Percentiles rank a stretch among this genome's conserved stretches.
Conservation (phyloP, 805 yeast species). For the Sugiyamaella boreocaroliniensis region DNA sequence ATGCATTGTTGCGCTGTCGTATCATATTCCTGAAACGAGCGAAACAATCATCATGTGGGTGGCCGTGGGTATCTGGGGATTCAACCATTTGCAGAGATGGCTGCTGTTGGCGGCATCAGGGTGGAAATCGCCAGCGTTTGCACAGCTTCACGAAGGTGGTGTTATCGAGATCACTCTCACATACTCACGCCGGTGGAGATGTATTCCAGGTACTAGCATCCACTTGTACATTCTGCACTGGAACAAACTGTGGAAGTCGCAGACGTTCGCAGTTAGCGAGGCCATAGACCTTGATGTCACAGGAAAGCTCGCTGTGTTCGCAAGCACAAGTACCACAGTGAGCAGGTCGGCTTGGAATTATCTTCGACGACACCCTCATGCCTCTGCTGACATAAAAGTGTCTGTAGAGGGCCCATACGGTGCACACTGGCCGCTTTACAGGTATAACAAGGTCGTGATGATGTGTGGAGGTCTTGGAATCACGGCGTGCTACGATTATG, state of each 20-base stretch:
- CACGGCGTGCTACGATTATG: constrained; percentile 6
- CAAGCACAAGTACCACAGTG: not conserved
- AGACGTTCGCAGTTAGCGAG: constrained; percentile 52
- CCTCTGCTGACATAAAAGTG: not conserved
- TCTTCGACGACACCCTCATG: constrained; percentile 8
- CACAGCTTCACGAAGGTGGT: constrained; percentile 10
- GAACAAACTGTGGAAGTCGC: constrained; percentile 57
- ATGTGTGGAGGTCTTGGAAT: constrained; percentile 11
- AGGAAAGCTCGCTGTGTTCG: not conserved
- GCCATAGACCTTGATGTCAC: constrained; percentile 1
- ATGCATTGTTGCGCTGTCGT: constrained; percentile 51
- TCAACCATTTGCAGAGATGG: constrained; percentile 55
- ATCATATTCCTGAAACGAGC: constrained; percentile 42
- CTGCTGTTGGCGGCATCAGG: constrained; percentile 55
- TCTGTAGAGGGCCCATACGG: constrained; percentile 11
- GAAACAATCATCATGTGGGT: constrained; percentile 45
- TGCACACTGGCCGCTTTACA: not conserved
- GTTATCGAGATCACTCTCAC: constrained; percentile 22
- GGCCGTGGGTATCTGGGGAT: constrained; percentile 59
- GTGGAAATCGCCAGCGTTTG: constrained; percentile 25
- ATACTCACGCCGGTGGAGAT: constrained; percentile 42
- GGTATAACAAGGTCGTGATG: constrained; percentile 1
- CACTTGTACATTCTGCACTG: constrained; percentile 52
- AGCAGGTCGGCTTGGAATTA: constrained; percentile 6
- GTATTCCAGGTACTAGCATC: constrained; percentile 50